These are phyloP conservation scores for Scopulariopsis brevicaulis DNA, from an alignment of 2,329 filamentous ascomycete species.

Conservation along the genomic window DNA sequence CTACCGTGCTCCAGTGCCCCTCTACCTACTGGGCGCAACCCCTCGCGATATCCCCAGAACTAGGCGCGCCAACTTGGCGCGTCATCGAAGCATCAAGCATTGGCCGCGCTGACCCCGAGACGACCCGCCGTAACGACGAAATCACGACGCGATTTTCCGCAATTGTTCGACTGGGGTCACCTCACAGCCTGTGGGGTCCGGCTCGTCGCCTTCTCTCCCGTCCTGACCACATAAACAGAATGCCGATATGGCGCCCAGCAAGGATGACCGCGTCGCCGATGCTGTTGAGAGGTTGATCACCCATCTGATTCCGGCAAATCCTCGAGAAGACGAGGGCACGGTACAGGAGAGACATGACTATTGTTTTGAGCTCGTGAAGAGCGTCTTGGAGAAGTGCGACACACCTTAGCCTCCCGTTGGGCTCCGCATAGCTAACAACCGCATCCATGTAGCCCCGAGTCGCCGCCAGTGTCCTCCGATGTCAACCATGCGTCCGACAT, in stretches of 20 bases:
- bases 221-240: conserved; percentile 19
- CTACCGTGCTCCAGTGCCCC: not conserved
- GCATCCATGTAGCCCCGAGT: conserved; percentile 25
- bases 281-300: conserved; percentile 71
- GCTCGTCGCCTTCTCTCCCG: not conserved
- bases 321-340: conserved; percentile 54
- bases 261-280: conserved; percentile 56
- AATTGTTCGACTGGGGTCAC: not conserved
- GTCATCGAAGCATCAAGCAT: not conserved
- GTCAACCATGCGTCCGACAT: conserved; percentile 88
- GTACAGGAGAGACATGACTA: conserved; percentile 60
- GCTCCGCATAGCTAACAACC: not conserved
- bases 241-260: conserved; percentile 42
- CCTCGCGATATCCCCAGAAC: not conserved
- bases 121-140: not conserved
- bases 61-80: not conserved
- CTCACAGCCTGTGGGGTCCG: not conserved
- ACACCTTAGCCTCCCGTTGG: not conserved
- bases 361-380: conserved; percentile 38
- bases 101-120: not conserved
- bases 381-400: conserved; percentile 37
- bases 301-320: conserved; percentile 57
- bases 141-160: not conserved
- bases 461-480: conserved; percentile 51
- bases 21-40: not conserved